phyloP scores from a whole-genome alignment of 2,329 filamentous ascomycete species.

The Aspergillus awamori region DNA sequence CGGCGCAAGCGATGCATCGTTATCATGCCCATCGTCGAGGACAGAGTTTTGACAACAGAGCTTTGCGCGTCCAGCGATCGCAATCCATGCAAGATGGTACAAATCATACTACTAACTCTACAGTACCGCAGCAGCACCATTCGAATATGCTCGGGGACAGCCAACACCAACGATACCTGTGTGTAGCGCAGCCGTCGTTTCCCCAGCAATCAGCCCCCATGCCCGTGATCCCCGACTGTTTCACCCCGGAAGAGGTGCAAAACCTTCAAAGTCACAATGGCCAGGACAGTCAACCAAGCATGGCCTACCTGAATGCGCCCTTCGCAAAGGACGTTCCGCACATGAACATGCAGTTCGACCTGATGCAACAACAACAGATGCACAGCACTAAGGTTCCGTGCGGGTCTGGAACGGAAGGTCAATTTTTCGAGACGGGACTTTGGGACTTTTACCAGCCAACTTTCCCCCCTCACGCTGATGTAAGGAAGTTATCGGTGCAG shows the following conservation, averaged over 20 bases:
- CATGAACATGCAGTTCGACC: slow-evolving; percentile 30
- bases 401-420: slow-evolving; percentile 24
- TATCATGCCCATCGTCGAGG: slow-evolving; percentile 73
- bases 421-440: slow-evolving; percentile 26
- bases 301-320: slow-evolving; percentile 26
- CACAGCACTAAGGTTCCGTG: slow-evolving; percentile 23
- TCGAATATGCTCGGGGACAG: slow-evolving; percentile 86
- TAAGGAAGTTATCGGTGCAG: slow-evolving; percentile 43
- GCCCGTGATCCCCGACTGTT: slow-evolving; percentile 30
- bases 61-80: slow-evolving; percentile 56
- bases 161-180: slow-evolving; percentile 83
- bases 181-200: slow-evolving; percentile 65
- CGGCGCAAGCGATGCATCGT: slow-evolving; percentile 55
- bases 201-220: slow-evolving; percentile 37
- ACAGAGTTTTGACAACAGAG: slow-evolving; percentile 77
- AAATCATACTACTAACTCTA: slow-evolving; percentile 59
- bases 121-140: slow-evolving; percentile 60
- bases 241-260: slow-evolving; percentile 36
- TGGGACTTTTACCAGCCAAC: slow-evolving; percentile 33
- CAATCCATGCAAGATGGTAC: slow-evolving; percentile 53
- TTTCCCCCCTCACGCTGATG: slow-evolving; percentile 27
- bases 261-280: slow-evolving; percentile 35
- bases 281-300: slow-evolving; percentile 39
- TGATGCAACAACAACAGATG: slow-evolving; percentile 35
- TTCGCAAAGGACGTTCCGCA: slow-evolving; percentile 26